Base-by-base conservation (phyloP, 1,284 basidiomycete species). In the Tilletiaria anomala region DNA sequence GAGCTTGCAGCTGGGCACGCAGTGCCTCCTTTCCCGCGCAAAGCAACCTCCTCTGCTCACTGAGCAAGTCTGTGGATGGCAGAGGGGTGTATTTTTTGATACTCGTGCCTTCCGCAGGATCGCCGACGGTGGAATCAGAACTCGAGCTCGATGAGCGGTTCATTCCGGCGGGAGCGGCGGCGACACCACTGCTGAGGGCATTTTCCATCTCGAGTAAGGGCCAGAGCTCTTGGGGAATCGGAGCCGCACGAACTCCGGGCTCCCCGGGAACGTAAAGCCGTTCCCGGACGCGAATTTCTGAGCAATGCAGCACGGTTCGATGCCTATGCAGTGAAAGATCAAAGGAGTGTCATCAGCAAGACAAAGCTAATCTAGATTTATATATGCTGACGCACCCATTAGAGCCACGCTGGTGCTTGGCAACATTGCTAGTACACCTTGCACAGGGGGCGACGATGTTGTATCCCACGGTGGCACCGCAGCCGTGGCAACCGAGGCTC, bases 231-330 rank as follows among this genome's bases (percentile, higher is more conserved):
- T 12, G 26, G n/a, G 11, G 16, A 34, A 34, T 8, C 32, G 8
- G 16, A 34, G 16, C 8, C 16, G 32, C 10, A 10, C 14, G 35
- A 8, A 14, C 17, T 35, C 81, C 82, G 4, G 75, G 75, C 63
- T 86, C 83, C 43, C 76, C 73, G 19, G 70, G 70, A 40, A 82
- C 71, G 58, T 83, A 82, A 49, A 75, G 73, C 23, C 84, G 76
- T 61, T 83, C 80, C 22, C 74, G 73, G 8, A 76, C 76, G n/a
- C 66, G 54, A 39, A 87, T 78, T 67, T 83, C 81, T 54, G 71
- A 75, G 39, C 82, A 80, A 70, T 86, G 83, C 65, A 87, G 84
- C 21, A 88, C 83, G 59, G 83, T 86, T 18, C 83, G 78, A 62
- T 88, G 83, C 4, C 26, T 29, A n/a, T n/a, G 10, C 8, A 8